phyloP scores from a whole-genome alignment of 371 early-diverging fungal species.

The Mucor lusitanicus region DNA sequence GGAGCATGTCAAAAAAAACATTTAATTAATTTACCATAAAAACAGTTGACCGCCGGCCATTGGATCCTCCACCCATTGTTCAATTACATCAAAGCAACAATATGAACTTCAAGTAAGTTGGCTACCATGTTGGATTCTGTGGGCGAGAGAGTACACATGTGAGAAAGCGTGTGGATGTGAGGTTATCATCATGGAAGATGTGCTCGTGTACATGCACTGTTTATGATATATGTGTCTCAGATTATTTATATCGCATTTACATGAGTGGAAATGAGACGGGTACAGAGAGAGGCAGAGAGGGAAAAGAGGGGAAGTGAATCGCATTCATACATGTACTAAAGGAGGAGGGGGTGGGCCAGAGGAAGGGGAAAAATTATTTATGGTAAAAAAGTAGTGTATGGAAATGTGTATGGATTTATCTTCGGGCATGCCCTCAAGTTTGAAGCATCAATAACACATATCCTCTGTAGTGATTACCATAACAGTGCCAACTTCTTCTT shows the following conservation, averaged over 20 bases:
- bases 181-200: not conserved
- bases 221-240: not conserved
- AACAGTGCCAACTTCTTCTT: slow-evolving; percentile 45
- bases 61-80: slow-evolving; percentile 56
- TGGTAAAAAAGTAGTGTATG: not conserved
- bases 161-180: not conserved
- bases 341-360: not conserved
- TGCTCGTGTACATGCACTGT: not conserved
- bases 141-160: not conserved
- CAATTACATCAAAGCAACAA: slow-evolving; percentile 28
- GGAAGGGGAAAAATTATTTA: not conserved
- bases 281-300: not conserved
- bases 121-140: not conserved
- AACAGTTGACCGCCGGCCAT: slow-evolving; percentile 51
- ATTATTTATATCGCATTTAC: not conserved
- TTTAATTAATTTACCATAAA: not conserved
- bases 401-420: not conserved
- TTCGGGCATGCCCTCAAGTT: not conserved
- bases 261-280: not conserved
- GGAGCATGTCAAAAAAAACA: not conserved
- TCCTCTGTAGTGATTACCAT: slow-evolving; percentile 22
- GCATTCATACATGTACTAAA: not conserved
- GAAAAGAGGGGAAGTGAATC: not conserved
- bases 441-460: not conserved
- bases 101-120: slow-evolving; percentile 24